phyloP scores from a whole-genome alignment of 1,284 basidiomycete species.

The Microbotryomycetes sp. region DNA sequence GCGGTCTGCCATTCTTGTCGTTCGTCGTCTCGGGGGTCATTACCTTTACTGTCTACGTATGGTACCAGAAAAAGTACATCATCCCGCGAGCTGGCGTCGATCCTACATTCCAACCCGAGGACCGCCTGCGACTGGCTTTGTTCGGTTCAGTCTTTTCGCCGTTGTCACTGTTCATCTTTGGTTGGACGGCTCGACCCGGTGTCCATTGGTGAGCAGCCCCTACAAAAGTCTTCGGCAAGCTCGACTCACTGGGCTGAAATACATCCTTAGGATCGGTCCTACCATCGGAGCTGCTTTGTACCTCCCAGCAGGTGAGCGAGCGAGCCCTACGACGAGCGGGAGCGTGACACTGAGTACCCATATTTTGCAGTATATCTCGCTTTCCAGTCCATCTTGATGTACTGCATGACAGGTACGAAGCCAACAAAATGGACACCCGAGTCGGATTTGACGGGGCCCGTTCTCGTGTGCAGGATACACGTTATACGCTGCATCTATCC shows the following conservation, averaged over 20 bases:
- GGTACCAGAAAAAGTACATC: not conserved
- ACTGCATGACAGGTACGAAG: no score
- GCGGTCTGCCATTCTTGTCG: conserved; percentile 32
- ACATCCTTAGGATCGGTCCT: conserved; percentile 20
- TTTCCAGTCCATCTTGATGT: conserved; percentile 15
- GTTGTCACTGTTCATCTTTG: conserved; percentile 26
- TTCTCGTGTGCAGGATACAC: conserved; percentile 10
- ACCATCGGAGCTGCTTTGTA: conserved; percentile 22
- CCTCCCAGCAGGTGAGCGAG: conserved; percentile 12
- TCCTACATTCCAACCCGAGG: conserved; percentile 1
- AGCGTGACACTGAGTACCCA: not conserved
- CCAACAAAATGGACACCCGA: not conserved
- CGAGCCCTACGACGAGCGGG: conserved; percentile 2
- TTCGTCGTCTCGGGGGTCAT: conserved; percentile 36
- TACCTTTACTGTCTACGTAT: conserved; percentile 9
- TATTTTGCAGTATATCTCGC: not conserved
- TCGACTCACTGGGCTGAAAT: conserved; percentile 10
- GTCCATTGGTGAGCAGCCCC: not conserved
- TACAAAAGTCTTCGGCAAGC: not conserved
- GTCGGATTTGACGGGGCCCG: not conserved
- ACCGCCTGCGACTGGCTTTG: conserved; percentile 22
- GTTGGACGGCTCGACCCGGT: not conserved
- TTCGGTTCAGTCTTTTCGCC: conserved; percentile 13
- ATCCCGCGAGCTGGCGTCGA: not conserved
- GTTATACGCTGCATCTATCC: conserved; percentile 24